Percentiles rank a stretch among this genome's conserved stretches.
Conservation (phyloP, 2,329 filamentous ascomycete genomes). For the Graphium sp. region DNA sequence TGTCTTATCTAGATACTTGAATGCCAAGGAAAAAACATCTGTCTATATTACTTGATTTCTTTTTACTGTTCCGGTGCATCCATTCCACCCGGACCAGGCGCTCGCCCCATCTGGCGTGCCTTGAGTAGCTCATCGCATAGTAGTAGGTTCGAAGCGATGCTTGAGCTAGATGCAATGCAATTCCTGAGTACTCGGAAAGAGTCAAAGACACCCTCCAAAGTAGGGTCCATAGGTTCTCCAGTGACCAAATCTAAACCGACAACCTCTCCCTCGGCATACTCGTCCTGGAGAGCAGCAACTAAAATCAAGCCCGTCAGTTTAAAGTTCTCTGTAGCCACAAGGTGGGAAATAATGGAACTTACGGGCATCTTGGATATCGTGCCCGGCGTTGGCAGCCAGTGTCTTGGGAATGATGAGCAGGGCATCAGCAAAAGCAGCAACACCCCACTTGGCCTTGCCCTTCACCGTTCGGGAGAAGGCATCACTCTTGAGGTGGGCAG, state of each 20-base stretch:
- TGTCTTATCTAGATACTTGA: conserved; percentile 1
- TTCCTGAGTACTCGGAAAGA: conserved; percentile 92
- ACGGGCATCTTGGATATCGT: conserved; percentile 92
- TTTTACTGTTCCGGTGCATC: conserved; percentile 40
- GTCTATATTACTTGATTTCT: too few species aligned
- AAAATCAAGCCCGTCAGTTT: conserved; percentile 7
- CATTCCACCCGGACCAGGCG: conserved; percentile 46
- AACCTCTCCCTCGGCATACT: conserved; percentile 64
- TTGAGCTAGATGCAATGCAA: conserved; percentile 80
- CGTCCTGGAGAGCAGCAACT: conserved; percentile 81
- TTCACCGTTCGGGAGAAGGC: conserved; percentile 80
- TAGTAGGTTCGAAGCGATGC: conserved; percentile 88
- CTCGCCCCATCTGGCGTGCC: conserved; percentile 80
- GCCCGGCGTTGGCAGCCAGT: conserved; percentile 84
- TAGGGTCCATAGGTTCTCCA: conserved; percentile 88
- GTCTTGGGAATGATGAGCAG: conserved; percentile 95
- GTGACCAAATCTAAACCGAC: conserved; percentile 77
- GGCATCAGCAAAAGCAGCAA: conserved; percentile 87
- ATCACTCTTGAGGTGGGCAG: conserved; percentile 73
- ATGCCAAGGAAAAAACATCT: too few species aligned
- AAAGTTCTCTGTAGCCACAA: conserved; percentile 4
- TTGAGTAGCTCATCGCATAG: conserved; percentile 96
- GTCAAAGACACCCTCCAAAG: conserved; percentile 83
- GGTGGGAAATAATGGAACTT: conserved; percentile 22
- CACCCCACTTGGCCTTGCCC: conserved; percentile 94